phyloP scores from a whole-genome alignment of 441 rosid species.

The Mallotus japonicus region DNA sequence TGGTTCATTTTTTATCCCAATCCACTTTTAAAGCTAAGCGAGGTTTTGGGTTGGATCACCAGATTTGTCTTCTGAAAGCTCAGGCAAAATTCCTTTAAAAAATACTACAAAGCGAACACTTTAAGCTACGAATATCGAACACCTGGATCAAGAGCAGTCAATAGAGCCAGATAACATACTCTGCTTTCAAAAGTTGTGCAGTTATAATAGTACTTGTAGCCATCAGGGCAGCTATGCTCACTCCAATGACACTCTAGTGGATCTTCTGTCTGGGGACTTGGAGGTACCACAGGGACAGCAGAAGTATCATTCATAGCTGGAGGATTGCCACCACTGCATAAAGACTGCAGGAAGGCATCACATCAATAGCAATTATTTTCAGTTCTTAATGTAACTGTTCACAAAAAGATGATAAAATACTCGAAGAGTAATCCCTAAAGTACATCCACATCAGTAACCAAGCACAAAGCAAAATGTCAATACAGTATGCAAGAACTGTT shows the following conservation, averaged over 20 bases:
- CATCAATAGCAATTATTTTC: not conserved
- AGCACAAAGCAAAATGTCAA: not conserved
- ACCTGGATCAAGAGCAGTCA: conserved; percentile 13
- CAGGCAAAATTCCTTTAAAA: not conserved
- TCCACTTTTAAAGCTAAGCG: not conserved
- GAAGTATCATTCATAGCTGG: conserved; percentile 32
- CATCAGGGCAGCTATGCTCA: conserved; percentile 91
- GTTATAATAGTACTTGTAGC: conserved; percentile 77
- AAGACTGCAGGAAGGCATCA: conserved; percentile 29
- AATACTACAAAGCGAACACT: not conserved
- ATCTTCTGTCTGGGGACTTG: conserved; percentile 37
- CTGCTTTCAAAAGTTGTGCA: conserved; percentile 71
- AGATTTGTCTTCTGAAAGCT: not conserved
- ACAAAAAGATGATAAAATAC: not conserved
- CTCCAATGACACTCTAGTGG: conserved; percentile 85
- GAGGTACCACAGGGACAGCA: conserved; percentile 30
- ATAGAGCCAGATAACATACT: conserved; percentile 39
- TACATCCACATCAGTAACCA: not conserved
- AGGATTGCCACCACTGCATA: conserved; percentile 33
- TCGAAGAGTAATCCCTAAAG: not conserved
- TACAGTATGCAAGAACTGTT: not conserved
- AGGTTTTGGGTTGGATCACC: not conserved
- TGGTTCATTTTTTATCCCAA: not conserved
- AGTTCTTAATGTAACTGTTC: conserved; percentile 1
- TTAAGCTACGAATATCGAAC: conserved; percentile 10